A percentile compares a stretch with the other conserved stretches of the same genome.
Evolutionary conservation across 441 rosid genomes (phyloP).

Genomic region (Erysimum pusillum): DNA sequence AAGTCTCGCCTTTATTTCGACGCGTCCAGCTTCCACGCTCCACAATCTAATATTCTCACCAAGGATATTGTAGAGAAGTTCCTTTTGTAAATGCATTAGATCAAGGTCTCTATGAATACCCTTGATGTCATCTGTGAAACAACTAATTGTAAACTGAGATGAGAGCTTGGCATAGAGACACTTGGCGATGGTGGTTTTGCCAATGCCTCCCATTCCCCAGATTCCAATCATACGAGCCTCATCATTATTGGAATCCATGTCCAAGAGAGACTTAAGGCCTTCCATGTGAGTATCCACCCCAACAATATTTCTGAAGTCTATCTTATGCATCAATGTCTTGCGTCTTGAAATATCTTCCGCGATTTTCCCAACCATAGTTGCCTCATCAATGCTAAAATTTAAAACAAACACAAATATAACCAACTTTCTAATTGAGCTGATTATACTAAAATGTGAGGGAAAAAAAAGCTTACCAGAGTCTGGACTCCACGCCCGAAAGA

Average conservation of each 20-base stretch:
- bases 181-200: conserved; percentile 38
- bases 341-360: conserved; percentile 17
- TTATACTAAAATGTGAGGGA: not conserved
- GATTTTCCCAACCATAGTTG: conserved; percentile 34
- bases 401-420: not conserved
- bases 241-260: not conserved
- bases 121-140: conserved; percentile 25
- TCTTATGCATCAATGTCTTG: not conserved
- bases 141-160: not conserved
- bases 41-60: not conserved
- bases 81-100: not conserved
- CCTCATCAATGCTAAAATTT: conserved; percentile 36
- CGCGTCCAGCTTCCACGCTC: conserved; percentile 22
- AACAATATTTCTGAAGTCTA: conserved; percentile 13
- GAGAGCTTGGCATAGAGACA: conserved; percentile 20
- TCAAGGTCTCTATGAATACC: not conserved
- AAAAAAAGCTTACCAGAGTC: not conserved
- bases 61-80: not conserved
- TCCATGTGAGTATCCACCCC: conserved; percentile 33
- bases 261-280: conserved; percentile 10
- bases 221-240: conserved; percentile 44
- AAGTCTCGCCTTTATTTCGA: not conserved
- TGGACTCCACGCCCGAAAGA: not conserved
- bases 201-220: conserved; percentile 55
- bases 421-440: not conserved